A percentile compares a stretch with the other conserved stretches of the same genome.
phyloP scores from a whole-genome alignment of 2,329 filamentous ascomycete species.

The Cladosporium sp. region DNA sequence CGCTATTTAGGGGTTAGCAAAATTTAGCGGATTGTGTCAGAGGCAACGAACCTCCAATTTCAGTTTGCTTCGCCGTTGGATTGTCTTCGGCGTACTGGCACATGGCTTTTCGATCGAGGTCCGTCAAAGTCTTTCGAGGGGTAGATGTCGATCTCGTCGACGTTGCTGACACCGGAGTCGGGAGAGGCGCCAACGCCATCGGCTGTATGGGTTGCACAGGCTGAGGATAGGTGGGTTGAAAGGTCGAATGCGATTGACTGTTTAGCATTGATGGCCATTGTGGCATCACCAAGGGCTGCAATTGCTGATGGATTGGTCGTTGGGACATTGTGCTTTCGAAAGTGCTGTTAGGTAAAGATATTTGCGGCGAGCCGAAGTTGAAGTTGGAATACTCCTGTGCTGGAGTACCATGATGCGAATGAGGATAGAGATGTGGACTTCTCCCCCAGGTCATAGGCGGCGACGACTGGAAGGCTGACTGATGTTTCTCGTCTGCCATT shows the following conservation, averaged over 20 bases:
- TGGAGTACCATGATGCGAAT: constrained; percentile 63
- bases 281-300: constrained; percentile 69
- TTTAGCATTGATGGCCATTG: constrained; percentile 82
- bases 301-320: constrained; percentile 48
- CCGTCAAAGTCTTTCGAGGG: constrained; percentile 69
- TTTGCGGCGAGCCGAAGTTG: constrained; percentile 59
- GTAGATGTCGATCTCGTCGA: constrained; percentile 36
- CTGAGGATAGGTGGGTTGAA: constrained; percentile 58
- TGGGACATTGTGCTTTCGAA: constrained; percentile 52
- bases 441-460: constrained; percentile 25
- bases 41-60: constrained; percentile 72
- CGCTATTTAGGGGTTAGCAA: constrained; percentile 46
- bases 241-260: constrained; percentile 56
- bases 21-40: neutral
- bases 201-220: constrained; percentile 38
- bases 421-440: constrained; percentile 35
- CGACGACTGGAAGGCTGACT: constrained; percentile 24
- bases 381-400: constrained; percentile 64
- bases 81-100: constrained; percentile 90
- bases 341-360: constrained; percentile 51
- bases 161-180: constrained; percentile 48
- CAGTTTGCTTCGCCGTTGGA: constrained; percentile 86
- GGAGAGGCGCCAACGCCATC: constrained; percentile 48
- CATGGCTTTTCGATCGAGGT: constrained; percentile 86
- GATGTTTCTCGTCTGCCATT: constrained; percentile 30